Conservation (phyloP, 225 moss, liverwort and hornwort species). For the Neckera pumila region DNA sequence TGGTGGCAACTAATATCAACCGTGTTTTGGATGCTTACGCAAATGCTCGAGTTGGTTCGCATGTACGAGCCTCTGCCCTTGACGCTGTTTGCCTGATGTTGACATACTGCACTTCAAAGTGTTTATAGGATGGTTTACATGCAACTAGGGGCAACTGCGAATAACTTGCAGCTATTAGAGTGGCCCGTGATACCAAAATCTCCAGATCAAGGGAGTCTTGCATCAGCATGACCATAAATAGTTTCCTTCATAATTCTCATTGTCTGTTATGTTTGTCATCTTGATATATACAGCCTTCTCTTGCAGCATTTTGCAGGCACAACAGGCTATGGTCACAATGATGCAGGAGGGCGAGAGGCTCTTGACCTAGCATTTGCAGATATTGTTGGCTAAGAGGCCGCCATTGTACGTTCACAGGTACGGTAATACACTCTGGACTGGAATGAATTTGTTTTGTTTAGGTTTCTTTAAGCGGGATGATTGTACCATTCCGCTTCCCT, state of each 20-base stretch:
- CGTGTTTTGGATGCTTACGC: constrained; percentile 76
- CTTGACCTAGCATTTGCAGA: constrained; percentile 83
- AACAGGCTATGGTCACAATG: constrained; percentile 93
- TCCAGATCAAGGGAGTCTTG: not conserved
- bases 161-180: not conserved
- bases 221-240: not conserved
- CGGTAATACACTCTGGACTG: not conserved
- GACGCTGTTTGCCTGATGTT: not conserved
- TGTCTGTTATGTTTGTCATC: not conserved
- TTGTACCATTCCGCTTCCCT: not conserved
- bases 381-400: constrained; percentile 83
- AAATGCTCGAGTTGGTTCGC: constrained; percentile 80
- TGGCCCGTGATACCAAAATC: not conserved
- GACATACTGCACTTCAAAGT: not conserved
- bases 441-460: not conserved
- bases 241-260: not conserved
- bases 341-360: constrained; percentile 83
- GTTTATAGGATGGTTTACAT: not conserved
- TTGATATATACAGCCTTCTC: not conserved
- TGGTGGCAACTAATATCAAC: constrained; percentile 70
- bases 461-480: not conserved
- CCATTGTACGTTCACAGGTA: constrained; percentile 88
- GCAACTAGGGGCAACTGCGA: not conserved
- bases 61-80: constrained; percentile 32
- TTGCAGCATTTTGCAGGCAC: constrained; percentile 88